Evolutionary conservation across 1,284 basidiomycete genomes (phyloP).

Genomic region (Ganoderma sinense): DNA sequence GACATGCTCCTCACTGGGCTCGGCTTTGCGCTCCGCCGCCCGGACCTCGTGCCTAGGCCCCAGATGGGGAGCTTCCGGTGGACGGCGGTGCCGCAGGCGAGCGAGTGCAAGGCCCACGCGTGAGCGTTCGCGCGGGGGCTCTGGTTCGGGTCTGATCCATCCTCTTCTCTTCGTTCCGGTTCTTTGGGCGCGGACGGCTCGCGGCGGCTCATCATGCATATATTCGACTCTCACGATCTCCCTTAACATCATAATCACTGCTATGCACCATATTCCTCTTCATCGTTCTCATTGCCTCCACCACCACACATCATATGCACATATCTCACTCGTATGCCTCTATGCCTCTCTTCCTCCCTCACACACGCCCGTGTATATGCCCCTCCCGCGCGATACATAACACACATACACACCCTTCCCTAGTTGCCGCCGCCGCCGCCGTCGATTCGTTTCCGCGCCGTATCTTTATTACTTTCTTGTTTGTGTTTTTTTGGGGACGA

Average conservation of each 20-base stretch:
- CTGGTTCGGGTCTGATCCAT: not conserved
- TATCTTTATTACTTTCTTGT: slow-evolving; percentile 29
- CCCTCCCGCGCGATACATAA: not conserved
- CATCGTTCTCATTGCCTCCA: no score
- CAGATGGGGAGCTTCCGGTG: slow-evolving; percentile 5
- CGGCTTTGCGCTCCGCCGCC: slow-evolving; percentile 21
- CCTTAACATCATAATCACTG: not conserved
- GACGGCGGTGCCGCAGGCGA: not conserved
- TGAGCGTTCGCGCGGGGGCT: not conserved
- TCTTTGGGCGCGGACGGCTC: slow-evolving; percentile 8
- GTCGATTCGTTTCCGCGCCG: slow-evolving; percentile 15
- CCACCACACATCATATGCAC: slow-evolving; percentile 2
- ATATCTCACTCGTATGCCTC: not conserved
- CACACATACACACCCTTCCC: not conserved
- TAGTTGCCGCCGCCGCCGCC: not conserved
- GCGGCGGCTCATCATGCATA: slow-evolving; percentile 8
- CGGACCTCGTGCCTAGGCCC: slow-evolving; percentile 25
- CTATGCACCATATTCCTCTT: not conserved
- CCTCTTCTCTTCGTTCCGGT: not conserved
- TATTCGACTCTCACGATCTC: not conserved
- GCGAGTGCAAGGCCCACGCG: slow-evolving; percentile 17
- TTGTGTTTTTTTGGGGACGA: slow-evolving; percentile 3
- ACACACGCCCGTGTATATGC: not conserved
- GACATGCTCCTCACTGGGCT: slow-evolving; percentile 59
- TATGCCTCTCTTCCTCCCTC: slow-evolving; percentile 3